phyloP scores from a whole-genome alignment of 495 filamentous ascomycete genomes.

The Penicillium antarcticum region DNA sequence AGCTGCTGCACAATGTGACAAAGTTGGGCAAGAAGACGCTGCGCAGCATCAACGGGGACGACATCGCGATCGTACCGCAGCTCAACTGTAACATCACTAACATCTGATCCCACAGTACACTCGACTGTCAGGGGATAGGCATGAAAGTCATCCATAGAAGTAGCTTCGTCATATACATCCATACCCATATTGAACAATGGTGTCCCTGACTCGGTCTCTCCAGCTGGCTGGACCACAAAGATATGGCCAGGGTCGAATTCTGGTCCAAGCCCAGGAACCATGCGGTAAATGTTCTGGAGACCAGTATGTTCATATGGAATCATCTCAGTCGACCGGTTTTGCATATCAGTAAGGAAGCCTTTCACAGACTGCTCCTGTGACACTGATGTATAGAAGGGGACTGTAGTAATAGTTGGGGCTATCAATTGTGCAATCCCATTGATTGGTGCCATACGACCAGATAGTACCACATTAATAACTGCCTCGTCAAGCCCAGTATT shows the following conservation, averaged over 20 bases:
- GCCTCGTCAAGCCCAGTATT: conserved; percentile 29
- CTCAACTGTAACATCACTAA: neutral
- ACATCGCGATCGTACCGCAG: neutral
- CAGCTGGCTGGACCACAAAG: neutral
- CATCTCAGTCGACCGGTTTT: conserved; percentile 30
- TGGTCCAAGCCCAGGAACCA: conserved; percentile 20
- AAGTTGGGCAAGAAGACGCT: conserved; percentile 1
- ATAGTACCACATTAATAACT: conserved; percentile 28
- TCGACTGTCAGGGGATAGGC: neutral
- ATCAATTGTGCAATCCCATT: conserved; percentile 25
- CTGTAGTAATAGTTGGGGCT: conserved; percentile 38
- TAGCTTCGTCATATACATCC: neutral
- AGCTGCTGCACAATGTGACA: conserved; percentile 1
- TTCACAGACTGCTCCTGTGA: conserved; percentile 19
- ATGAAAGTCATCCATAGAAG: neutral
- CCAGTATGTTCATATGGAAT: conserved; percentile 41
- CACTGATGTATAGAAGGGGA: conserved; percentile 46
- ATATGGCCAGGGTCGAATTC: neutral
- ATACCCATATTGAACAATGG: neutral
- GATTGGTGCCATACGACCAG: conserved; percentile 33
- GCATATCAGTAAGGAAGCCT: conserved; percentile 35
- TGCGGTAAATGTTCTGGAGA: conserved; percentile 48
- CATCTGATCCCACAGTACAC: neutral
- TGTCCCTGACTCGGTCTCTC: too few relatives aligned
- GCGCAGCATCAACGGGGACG: neutral